These are phyloP conservation scores for Anisodus tanguticus DNA, from an alignment of 257 asterid genomes.

Conservation along the genomic window DNA sequence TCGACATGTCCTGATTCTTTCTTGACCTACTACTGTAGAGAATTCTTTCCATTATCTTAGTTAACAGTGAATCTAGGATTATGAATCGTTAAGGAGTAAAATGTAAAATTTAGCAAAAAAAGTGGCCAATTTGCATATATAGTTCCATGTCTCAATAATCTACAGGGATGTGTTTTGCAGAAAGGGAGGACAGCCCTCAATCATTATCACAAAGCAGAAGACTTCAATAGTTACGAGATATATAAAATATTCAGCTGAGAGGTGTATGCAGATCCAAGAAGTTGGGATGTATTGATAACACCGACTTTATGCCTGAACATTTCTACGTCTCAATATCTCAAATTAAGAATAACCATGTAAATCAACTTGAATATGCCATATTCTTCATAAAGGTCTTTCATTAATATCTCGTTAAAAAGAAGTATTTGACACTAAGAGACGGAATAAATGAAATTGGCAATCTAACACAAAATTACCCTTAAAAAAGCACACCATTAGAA, in stretches of 20 bases:
- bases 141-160: not conserved
- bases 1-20: no score
- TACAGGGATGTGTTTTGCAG: not conserved
- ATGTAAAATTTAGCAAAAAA: conserved; percentile 4
- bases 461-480: conserved; percentile 13
- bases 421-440: not conserved
- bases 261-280: conserved; percentile 25
- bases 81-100: conserved; percentile 24
- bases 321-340: conserved; percentile 9
- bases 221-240: not conserved
- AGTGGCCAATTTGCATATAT: not conserved
- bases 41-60: no score
- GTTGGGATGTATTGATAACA: conserved; percentile 4
- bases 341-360: conserved; percentile 12
- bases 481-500: not conserved
- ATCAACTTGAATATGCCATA: conserved; percentile 2
- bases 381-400: conserved; percentile 21
- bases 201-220: conserved; percentile 20
- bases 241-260: conserved; percentile 19
- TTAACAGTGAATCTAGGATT: no score
- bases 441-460: not conserved
- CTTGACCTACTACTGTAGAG: no score
- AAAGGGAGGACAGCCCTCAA: not conserved
- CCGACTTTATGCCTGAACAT: not conserved
- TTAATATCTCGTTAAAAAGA: not conserved